These are phyloP conservation scores for Diaporthe sp. DNA, from an alignment of 2,329 filamentous ascomycete genomes.

Conservation along the genomic window DNA sequence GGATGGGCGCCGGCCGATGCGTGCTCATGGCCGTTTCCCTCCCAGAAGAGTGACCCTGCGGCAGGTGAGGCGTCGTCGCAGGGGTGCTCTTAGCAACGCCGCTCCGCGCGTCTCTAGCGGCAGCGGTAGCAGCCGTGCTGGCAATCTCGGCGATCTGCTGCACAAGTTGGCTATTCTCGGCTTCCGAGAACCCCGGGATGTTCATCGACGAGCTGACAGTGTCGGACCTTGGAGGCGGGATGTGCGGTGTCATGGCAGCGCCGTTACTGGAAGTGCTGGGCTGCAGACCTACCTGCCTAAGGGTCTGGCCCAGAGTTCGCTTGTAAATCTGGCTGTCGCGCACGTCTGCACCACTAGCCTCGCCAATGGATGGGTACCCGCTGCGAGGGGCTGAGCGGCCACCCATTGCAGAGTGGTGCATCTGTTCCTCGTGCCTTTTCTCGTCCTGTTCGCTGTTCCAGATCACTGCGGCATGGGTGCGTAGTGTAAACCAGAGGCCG, in stretches of 20 bases:
- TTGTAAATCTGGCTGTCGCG: slow-evolving; percentile 93
- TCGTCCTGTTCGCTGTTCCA: slow-evolving; percentile 91
- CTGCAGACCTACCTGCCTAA: slow-evolving; percentile 83
- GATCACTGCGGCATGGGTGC: slow-evolving; percentile 96
- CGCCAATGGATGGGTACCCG: slow-evolving; percentile 51
- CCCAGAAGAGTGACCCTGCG: slow-evolving; percentile 43
- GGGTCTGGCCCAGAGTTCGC: slow-evolving; percentile 89
- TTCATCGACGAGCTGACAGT: slow-evolving; percentile 59
- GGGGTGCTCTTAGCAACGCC: slow-evolving; percentile 39
- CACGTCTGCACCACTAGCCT: slow-evolving; percentile 75
- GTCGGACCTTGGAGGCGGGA: slow-evolving; percentile 79
- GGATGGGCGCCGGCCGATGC: slow-evolving; percentile 49
- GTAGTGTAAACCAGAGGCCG: slow-evolving; percentile 93
- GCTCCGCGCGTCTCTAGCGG: slow-evolving; percentile 78
- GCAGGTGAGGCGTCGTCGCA: slow-evolving; percentile 34
- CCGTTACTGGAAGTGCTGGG: slow-evolving; percentile 59
- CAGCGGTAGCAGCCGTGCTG: slow-evolving; percentile 89
- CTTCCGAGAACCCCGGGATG: slow-evolving; percentile 80
- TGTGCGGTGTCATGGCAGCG: slow-evolving; percentile 69
- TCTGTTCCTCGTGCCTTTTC: slow-evolving; percentile 74
- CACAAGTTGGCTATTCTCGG: slow-evolving; percentile 84
- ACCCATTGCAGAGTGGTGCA: slow-evolving; percentile 48
- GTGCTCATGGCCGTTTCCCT: slow-evolving; percentile 32
- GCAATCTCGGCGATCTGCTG: slow-evolving; percentile 95
- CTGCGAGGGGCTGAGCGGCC: slow-evolving; percentile 40